Percentiles rank a stretch among this genome's conserved stretches.
Evolutionary conservation across 2,329 filamentous ascomycete species (phyloP).

Genomic region (Colletotrichum melonis): DNA sequence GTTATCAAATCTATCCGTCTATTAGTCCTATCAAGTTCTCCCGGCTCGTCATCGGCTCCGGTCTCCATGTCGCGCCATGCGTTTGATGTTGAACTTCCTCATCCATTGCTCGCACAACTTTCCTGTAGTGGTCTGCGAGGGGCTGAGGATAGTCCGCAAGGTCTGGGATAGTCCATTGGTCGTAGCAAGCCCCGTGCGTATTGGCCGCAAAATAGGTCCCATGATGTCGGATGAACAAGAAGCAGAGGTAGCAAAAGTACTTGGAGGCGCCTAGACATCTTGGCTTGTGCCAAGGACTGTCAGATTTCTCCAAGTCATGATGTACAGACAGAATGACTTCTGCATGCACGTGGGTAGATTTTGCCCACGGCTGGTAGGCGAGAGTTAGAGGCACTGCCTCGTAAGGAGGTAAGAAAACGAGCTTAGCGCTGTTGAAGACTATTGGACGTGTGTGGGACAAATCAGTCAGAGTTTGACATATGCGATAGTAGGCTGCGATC

Average conservation of each 20-base stretch:
- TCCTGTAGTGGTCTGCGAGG: slow-evolving; percentile 19
- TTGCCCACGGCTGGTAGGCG: slow-evolving; percentile 35
- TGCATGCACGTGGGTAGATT: slow-evolving; percentile 35
- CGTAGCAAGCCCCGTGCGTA: slow-evolving; percentile 36
- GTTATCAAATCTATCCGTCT: not conserved
- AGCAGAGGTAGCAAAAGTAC: slow-evolving; percentile 37
- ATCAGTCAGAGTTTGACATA: slow-evolving; percentile 16
- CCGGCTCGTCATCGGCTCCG: slow-evolving; percentile 37
- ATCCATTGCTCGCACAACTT: slow-evolving; percentile 27
- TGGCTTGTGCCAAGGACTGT: slow-evolving; percentile 12
- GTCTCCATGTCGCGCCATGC: slow-evolving; percentile 16
- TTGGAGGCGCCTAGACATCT: slow-evolving; percentile 36
- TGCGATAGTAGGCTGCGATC: slow-evolving; percentile 36
- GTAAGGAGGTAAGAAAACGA: slow-evolving; percentile 33
- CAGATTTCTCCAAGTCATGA: slow-evolving; percentile 25
- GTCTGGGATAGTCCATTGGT: slow-evolving; percentile 37
- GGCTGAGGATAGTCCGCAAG: slow-evolving; percentile 34
- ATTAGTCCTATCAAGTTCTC: slow-evolving; percentile 30
- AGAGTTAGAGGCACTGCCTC: slow-evolving; percentile 29
- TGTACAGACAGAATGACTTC: slow-evolving; percentile 34
- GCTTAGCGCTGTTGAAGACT: slow-evolving; percentile 21
- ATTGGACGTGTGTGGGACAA: slow-evolving; percentile 15
- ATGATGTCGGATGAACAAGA: slow-evolving; percentile 35
- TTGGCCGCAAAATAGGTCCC: slow-evolving; percentile 34
- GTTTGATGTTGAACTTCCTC: slow-evolving; percentile 13